Percentiles rank a stretch among this genome's conserved stretches.
These are phyloP conservation scores for Tetrahymena thermophila DNA, from an alignment of 73 alveolate species.

Conservation along the genomic window DNA sequence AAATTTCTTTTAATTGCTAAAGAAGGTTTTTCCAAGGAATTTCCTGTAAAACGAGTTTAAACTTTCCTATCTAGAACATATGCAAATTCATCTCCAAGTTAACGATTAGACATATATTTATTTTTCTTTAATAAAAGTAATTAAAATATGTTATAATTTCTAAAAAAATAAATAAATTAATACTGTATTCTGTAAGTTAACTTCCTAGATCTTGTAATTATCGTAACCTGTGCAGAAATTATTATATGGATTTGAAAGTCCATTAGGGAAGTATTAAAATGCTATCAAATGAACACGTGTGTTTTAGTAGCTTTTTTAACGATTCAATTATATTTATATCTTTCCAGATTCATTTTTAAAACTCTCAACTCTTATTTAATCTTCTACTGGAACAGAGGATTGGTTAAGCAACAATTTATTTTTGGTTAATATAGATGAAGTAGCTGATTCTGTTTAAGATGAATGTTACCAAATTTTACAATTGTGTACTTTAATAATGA, in stretches of 20 bases:
- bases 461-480: neutral
- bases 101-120: slow-evolving; percentile 7
- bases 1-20: slow-evolving; percentile 37
- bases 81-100: slow-evolving; percentile 47
- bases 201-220: neutral
- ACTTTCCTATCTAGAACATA: slow-evolving; percentile 51
- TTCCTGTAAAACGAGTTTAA: slow-evolving; percentile 49
- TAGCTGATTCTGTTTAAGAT: neutral
- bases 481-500: neutral
- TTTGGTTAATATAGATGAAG: neutral
- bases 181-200: neutral
- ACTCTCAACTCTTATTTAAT: neutral
- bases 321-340: neutral
- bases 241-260: neutral
- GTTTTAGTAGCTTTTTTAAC: neutral
- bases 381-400: neutral
- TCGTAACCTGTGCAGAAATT: neutral
- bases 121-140: neutral
- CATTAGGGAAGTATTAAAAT: neutral
- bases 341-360: neutral
- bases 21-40: slow-evolving; percentile 55
- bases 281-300: neutral
- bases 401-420: neutral
- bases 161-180: neutral
- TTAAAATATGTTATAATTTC: neutral